phyloP scores from a whole-genome alignment of 306 rosid species.

The Sicyos baderoa region DNA sequence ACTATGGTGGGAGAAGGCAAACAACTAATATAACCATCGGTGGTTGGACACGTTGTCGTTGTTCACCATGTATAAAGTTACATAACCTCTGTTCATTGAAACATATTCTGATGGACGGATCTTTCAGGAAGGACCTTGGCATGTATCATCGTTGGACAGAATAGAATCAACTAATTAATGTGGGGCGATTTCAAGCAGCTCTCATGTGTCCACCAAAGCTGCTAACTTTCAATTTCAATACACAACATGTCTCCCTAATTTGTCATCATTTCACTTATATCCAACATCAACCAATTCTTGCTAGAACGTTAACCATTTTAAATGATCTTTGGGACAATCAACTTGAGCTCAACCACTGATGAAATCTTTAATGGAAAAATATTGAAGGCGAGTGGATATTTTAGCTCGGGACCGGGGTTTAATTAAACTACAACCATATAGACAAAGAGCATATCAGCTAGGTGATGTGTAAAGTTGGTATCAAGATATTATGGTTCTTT shows the following conservation, averaged over 20 bases:
- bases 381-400: not conserved
- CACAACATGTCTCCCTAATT: not conserved
- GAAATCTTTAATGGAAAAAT: not conserved
- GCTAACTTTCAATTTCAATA: not conserved
- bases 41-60: not conserved
- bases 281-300: not conserved
- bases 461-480: not conserved
- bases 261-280: not conserved
- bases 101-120: not conserved
- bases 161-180: no score
- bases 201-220: not conserved
- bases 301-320: not conserved
- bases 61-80: not conserved
- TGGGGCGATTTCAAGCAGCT: not conserved
- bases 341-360: conserved; percentile 2
- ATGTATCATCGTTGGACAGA: not conserved
- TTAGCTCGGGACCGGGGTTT: not conserved
- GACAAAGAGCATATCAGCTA: not conserved
- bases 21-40: not conserved
- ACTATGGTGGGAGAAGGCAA: not conserved
- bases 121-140: not conserved
- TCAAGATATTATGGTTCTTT: not conserved
- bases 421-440: not conserved
- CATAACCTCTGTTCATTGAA: not conserved
- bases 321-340: not conserved